These are phyloP conservation scores for Lipomyces yamanashiensis DNA, from an alignment of 805 yeast species.

Conservation along the genomic window DNA sequence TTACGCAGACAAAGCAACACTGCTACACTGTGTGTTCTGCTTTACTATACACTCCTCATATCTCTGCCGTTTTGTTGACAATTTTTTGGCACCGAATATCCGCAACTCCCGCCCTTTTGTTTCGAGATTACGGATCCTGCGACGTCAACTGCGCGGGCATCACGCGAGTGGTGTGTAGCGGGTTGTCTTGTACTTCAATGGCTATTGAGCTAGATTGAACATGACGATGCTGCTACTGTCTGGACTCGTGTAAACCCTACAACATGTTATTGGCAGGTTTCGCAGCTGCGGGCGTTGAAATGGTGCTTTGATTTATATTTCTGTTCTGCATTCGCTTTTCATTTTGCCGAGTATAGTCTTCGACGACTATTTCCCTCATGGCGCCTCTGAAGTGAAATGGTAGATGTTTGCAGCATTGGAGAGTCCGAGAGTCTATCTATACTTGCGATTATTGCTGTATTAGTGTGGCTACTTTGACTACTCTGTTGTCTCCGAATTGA, in stretches of 20 bases:
- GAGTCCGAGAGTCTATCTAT: constrained; percentile 12
- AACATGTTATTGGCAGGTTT: neutral
- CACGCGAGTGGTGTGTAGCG: neutral
- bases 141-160: constrained; percentile 3
- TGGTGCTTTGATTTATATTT: neutral
- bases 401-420: constrained; percentile 4
- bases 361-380: constrained; percentile 12
- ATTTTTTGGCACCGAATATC: constrained; percentile 5
- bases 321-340: neutral
- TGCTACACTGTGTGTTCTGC: neutral
- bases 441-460: neutral
- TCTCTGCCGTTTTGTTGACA: constrained; percentile 1
- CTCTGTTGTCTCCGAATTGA: neutral
- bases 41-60: neutral
- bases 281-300: neutral
- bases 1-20: neutral
- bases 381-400: constrained; percentile 5
- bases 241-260: neutral
- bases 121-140: constrained; percentile 1
- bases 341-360: constrained; percentile 12
- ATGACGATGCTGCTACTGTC: neutral
- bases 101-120: constrained; percentile 9
- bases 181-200: neutral
- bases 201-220: neutral
- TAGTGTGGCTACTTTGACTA: neutral